Evolutionary conservation across 2,329 filamentous ascomycete genomes (phyloP).

Genomic region (Fusarium falciforme): DNA sequence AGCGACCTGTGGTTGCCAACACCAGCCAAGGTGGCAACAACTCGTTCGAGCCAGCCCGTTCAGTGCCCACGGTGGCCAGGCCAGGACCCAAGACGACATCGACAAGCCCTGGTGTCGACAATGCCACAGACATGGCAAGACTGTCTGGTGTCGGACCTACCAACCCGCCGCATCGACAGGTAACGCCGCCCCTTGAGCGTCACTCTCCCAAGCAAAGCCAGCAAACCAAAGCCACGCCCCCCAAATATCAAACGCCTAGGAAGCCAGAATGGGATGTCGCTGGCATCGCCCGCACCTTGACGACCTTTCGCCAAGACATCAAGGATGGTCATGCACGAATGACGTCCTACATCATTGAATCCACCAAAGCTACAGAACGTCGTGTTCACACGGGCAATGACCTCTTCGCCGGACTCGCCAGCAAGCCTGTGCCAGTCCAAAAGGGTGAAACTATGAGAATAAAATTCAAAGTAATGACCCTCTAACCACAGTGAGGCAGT

Average conservation of each 20-base stretch:
- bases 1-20: constrained; percentile 29
- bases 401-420: constrained; percentile 59
- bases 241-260: constrained; percentile 37
- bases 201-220: constrained; percentile 19
- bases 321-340: constrained; percentile 59
- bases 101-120: constrained; percentile 16
- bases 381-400: constrained; percentile 57
- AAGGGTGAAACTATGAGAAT: constrained; percentile 58
- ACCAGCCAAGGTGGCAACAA: constrained; percentile 2
- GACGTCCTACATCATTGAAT: constrained; percentile 58
- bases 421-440: constrained; percentile 49
- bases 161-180: constrained; percentile 37
- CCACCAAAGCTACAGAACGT: constrained; percentile 55
- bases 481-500: background rate
- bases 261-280: constrained; percentile 55
- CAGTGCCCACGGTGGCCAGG: background rate
- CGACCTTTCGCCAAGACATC: constrained; percentile 56
- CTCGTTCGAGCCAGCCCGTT: constrained; percentile 9
- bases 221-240: constrained; percentile 23
- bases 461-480: constrained; percentile 60
- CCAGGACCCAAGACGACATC: constrained; percentile 18
- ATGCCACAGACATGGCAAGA: constrained; percentile 40
- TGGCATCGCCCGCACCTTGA: constrained; percentile 56
- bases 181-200: constrained; percentile 37
- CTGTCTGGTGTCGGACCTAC: constrained; percentile 32